Conservation (phyloP, 176 grass and related monocot genomes). For the Ananas comosus region DNA sequence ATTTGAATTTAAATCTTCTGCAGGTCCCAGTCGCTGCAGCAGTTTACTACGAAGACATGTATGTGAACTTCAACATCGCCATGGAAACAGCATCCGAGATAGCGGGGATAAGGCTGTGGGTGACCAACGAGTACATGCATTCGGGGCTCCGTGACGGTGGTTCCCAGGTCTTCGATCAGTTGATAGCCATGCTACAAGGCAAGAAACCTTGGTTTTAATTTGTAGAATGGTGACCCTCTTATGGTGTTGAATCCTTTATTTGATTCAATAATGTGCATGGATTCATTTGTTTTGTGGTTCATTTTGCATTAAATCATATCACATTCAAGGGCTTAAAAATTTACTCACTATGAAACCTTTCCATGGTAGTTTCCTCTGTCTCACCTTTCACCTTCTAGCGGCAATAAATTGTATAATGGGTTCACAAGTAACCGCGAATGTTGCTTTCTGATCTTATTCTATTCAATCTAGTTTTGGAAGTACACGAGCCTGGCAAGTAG, state of each 20-base stretch:
- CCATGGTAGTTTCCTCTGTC: too few species aligned
- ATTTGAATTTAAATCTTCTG: background rate
- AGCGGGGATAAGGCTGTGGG: conserved; percentile 62
- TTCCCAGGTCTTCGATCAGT: conserved; percentile 58
- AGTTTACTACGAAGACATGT: conserved; percentile 96
- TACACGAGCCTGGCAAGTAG: too few species aligned
- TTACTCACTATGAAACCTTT: too few species aligned
- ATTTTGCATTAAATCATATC: background rate
- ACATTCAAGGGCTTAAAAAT: too few species aligned
- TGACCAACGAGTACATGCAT: conserved; percentile 95
- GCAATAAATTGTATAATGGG: too few species aligned
- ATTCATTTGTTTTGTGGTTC: background rate
- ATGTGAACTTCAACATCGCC: conserved; percentile 84
- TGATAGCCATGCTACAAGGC: conserved; percentile 58
- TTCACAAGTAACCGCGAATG: too few species aligned
- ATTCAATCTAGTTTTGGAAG: too few species aligned
- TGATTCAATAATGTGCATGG: background rate
- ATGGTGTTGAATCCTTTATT: background rate
- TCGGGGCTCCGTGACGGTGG: conserved; percentile 63
- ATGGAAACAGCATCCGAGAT: conserved; percentile 81
- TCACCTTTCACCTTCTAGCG: too few species aligned
- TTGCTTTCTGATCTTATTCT: too few species aligned
- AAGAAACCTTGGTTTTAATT: conserved; percentile 66
- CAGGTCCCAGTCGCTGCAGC: conserved; percentile 78
- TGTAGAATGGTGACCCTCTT: background rate